Percentiles rank a stretch among this genome's conserved stretches.
phyloP scores from a whole-genome alignment of 106 monocot species.

The Agapanthus africanus region DNA sequence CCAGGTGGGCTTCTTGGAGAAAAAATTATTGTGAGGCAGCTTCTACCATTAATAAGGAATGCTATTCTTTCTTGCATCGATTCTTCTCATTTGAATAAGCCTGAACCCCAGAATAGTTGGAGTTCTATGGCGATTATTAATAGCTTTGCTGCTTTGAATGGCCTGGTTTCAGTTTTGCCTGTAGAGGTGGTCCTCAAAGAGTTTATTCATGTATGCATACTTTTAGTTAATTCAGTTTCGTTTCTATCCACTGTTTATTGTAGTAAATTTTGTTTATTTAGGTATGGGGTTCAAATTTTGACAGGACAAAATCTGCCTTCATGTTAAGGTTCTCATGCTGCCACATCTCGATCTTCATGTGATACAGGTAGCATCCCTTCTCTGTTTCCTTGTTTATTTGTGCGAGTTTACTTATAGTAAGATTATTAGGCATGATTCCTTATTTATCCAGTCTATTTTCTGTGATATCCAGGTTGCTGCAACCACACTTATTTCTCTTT shows the following conservation, averaged over 20 bases:
- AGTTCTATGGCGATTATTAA: slow-evolving; percentile 59
- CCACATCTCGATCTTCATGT: slow-evolving; percentile 59
- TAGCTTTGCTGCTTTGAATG: slow-evolving; percentile 63
- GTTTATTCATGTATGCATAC: slow-evolving; percentile 55
- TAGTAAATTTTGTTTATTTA: slow-evolving; percentile 10
- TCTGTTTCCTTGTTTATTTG: background rate
- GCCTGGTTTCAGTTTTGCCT: slow-evolving; percentile 55
- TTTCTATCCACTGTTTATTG: background rate
- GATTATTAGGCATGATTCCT: background rate
- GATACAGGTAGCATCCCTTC: slow-evolving; percentile 42
- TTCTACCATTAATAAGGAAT: slow-evolving; percentile 72
- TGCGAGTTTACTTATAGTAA: background rate
- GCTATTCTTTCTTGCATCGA: slow-evolving; percentile 60
- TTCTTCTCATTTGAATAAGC: slow-evolving; percentile 49
- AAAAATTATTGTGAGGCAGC: slow-evolving; percentile 60
- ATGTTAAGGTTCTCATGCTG: slow-evolving; percentile 69
- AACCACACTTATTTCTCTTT: slow-evolving; percentile 52
- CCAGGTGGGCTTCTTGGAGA: slow-evolving; percentile 80
- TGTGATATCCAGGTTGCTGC: slow-evolving; percentile 53
- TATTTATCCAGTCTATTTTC: slow-evolving; percentile 7
- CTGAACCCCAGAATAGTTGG: slow-evolving; percentile 89
- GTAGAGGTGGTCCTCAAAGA: slow-evolving; percentile 49
- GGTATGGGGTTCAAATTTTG: background rate
- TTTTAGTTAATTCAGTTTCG: background rate
- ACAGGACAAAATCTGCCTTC: slow-evolving; percentile 69